A percentile compares a stretch with the other conserved stretches of the same genome.
phyloP scores from a whole-genome alignment of 83 land plant genomes.

The Isoetes engelmannii region DNA sequence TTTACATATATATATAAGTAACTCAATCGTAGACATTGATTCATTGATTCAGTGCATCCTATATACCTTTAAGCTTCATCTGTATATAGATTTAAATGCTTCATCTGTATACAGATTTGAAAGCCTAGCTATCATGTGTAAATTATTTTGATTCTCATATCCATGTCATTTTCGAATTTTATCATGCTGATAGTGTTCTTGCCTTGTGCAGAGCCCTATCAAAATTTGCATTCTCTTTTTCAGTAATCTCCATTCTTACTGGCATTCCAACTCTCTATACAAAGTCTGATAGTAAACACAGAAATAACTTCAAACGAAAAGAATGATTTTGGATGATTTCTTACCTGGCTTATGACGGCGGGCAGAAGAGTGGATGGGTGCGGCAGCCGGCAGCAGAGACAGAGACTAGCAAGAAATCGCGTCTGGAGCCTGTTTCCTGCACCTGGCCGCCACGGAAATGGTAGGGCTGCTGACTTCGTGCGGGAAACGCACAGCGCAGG shows the following conservation, averaged over 20 bases:
- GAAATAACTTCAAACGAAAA: too few relatives aligned
- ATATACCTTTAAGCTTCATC: neutral
- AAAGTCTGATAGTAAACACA: too few relatives aligned
- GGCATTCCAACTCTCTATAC: conserved; percentile 25
- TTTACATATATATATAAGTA: neutral
- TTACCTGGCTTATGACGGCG: too few relatives aligned
- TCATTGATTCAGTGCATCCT: neutral
- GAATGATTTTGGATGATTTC: too few relatives aligned
- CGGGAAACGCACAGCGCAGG: too few relatives aligned
- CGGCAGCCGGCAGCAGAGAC: too few relatives aligned
- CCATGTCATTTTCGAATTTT: neutral
- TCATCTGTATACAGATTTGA: neutral
- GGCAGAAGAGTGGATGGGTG: too few relatives aligned
- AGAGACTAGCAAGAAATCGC: too few relatives aligned
- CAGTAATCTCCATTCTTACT: conserved; percentile 24
- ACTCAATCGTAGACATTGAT: neutral
- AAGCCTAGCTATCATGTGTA: conserved; percentile 18
- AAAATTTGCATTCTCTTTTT: conserved; percentile 25
- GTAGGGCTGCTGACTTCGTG: too few relatives aligned
- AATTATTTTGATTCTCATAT: neutral
- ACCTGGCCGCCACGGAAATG: too few relatives aligned
- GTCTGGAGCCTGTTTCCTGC: too few relatives aligned
- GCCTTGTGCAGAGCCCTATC: conserved; percentile 16
- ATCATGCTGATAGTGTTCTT: neutral
- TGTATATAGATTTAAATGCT: neutral